Evolutionary conservation across 2,329 filamentous ascomycete genomes (phyloP), one percentile per base, ranked within the genome.

Genomic region (Chrysoporthe puriensis): DNA sequence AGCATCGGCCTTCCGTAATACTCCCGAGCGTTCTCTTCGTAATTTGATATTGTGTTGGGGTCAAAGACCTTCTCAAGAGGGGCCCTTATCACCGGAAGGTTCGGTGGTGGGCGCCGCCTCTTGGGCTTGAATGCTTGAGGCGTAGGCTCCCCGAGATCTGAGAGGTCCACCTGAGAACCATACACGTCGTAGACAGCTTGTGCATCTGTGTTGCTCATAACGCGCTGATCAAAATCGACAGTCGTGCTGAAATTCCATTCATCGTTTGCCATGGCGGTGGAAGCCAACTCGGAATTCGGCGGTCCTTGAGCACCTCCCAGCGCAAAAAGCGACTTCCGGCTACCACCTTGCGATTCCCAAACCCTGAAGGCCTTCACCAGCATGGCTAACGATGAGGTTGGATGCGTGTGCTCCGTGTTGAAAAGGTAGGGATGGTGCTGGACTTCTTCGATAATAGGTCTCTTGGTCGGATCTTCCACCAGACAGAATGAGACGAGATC

Each of bases 261-360:
- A 70, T 90, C 87, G 66, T 83, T 83, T 18, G 82, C 81, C 69
- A 85, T 73, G 0, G 80, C 80, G 1, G 81, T 80, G 2, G 82
- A 79, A 0, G 78, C 76, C 21, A 83, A 73, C 36, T 84, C 81
- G 16, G 79, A 73, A 59, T 79, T 79, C 1, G 78, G 78, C 14
- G 84, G 81, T 1, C 80, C 84, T 70, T 88, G 86, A 1, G 87
- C 88, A 67, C 88, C 88, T 32, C 85, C 85, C 2, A 82, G 78
- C 6, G 83, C 83, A 70, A 91, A 91, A 0, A 91, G 80, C 18
- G 88, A 90, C 70, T 86, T 87, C 58, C 92, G 86, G 71, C 87
- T 88, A 40, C 91, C 91, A 34, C 92, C 92, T 72, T 88, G 85
- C 8, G 88, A 85, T 76, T 94, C 91, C 92, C 92, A 95, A 26